Evolutionary conservation across 305 asterid species (phyloP).

Genomic region (Coffea humblotiana): DNA sequence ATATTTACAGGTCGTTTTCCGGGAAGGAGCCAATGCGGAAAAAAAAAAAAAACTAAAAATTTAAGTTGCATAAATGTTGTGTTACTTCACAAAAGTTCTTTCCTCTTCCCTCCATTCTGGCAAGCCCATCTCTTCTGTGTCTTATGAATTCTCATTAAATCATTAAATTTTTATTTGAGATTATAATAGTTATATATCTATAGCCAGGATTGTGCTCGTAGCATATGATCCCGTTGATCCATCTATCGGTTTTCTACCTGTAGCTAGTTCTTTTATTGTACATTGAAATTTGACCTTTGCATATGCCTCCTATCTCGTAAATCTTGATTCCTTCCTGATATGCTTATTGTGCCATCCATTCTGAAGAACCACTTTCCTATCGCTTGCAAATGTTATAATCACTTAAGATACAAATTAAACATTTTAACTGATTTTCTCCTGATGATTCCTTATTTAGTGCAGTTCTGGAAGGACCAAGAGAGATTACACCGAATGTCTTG

Average conservation of each 20-base stretch:
- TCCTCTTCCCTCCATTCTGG: too few species aligned
- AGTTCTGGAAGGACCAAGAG: slow-evolving; percentile 89
- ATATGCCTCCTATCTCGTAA: not conserved
- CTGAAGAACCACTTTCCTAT: not conserved
- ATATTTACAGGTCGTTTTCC: too few species aligned
- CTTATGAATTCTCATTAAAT: too few species aligned
- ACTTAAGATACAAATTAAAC: too few species aligned
- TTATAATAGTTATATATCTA: too few species aligned
- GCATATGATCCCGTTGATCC: not conserved
- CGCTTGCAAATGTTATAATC: not conserved
- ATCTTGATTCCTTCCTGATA: too few species aligned
- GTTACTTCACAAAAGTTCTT: too few species aligned
- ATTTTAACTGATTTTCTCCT: not conserved
- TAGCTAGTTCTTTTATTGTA: not conserved
- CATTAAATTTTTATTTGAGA: too few species aligned
- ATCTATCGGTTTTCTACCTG: not conserved
- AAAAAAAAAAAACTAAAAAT: too few species aligned
- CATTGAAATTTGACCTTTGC: not conserved
- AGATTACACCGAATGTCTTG: slow-evolving; percentile 79
- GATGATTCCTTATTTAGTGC: slow-evolving; percentile 32
- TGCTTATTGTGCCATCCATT: not conserved
- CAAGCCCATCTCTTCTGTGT: too few species aligned
- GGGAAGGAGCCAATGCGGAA: too few species aligned
- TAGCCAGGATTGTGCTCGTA: not conserved
- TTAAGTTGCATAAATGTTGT: too few species aligned